A percentile compares a stretch with the other conserved stretches of the same genome.
phyloP scores from a whole-genome alignment of 73 alveolate species.

The Uronychia binucleata region DNA sequence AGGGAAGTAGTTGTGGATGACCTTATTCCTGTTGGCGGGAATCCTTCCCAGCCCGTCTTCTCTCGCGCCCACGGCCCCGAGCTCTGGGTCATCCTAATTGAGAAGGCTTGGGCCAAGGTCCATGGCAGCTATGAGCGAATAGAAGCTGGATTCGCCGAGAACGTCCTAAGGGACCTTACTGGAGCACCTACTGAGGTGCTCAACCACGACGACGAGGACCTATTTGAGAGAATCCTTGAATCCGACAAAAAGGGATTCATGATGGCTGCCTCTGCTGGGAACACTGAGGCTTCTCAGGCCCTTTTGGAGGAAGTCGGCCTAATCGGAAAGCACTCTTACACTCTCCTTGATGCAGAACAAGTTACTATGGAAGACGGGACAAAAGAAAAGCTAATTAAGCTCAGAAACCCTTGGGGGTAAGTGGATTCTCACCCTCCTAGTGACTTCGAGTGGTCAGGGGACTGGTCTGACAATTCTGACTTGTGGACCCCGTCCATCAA shows the following conservation, averaged over 20 bases:
- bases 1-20: conserved; percentile 75
- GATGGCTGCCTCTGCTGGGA: conserved; percentile 83
- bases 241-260: conserved; percentile 70
- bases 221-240: conserved; percentile 60
- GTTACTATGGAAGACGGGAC: conserved; percentile 51
- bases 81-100: conserved; percentile 87
- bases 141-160: conserved; percentile 85
- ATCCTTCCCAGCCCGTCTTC: conserved; percentile 71
- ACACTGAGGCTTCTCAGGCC: conserved; percentile 72
- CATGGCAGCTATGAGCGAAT: conserved; percentile 85
- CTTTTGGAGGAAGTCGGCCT: conserved; percentile 80
- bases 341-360: conserved; percentile 73
- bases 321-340: conserved; percentile 90
- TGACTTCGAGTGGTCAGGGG: conserved; percentile 90
- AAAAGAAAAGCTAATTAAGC: conserved; percentile 62
- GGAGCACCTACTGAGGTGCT: conserved; percentile 89
- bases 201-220: conserved; percentile 76
- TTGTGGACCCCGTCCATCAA: conserved; percentile 89
- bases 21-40: conserved; percentile 81
- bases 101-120: conserved; percentile 90
- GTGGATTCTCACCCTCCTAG: conserved; percentile 37
- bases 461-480: conserved; percentile 90
- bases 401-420: conserved; percentile 96
- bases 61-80: conserved; percentile 76
- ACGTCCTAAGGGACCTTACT: conserved; percentile 85